These are phyloP conservation scores for Lentinus brumalis DNA, from an alignment of 768 basidiomycete species.

Conservation along the genomic window DNA sequence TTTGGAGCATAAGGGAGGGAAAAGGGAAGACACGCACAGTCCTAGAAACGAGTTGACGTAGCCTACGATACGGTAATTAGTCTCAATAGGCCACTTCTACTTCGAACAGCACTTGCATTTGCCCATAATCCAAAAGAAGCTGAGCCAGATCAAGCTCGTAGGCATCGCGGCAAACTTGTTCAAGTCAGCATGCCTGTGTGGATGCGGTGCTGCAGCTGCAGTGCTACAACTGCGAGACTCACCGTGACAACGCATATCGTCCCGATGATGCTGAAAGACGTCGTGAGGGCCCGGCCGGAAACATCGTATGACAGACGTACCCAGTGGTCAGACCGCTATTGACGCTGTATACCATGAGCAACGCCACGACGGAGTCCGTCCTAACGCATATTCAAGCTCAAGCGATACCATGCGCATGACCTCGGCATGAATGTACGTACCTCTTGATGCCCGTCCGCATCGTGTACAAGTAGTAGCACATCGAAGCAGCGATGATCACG, in stretches of 20 bases:
- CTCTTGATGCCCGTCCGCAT: constrained; percentile 47
- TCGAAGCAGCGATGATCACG: constrained; percentile 47
- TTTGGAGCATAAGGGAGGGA: background rate
- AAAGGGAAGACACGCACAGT: constrained; percentile 36
- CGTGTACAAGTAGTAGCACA: constrained; percentile 52
- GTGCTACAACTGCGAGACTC: background rate
- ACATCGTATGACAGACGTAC: constrained; percentile 5
- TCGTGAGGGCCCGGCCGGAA: background rate
- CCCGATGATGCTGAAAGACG: constrained; percentile 19
- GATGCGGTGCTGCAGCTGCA: background rate
- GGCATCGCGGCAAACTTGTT: constrained; percentile 37
- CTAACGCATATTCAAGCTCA: constrained; percentile 10
- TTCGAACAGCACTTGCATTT: constrained; percentile 41
- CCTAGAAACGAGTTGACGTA: constrained; percentile 57
- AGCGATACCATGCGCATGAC: background rate
- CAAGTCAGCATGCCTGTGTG: background rate
- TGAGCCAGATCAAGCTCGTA: constrained; percentile 48
- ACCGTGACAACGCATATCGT: constrained; percentile 19
- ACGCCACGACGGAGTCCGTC: constrained; percentile 29
- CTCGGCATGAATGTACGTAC: constrained; percentile 30
- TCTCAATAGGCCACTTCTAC: background rate
- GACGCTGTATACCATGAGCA: constrained; percentile 29
- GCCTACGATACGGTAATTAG: constrained; percentile 32
- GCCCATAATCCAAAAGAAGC: constrained; percentile 52
- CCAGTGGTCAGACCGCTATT: constrained; percentile 30